Conservation (phyloP, 768 basidiomycete species). For the Amanita pallidorosea region DNA sequence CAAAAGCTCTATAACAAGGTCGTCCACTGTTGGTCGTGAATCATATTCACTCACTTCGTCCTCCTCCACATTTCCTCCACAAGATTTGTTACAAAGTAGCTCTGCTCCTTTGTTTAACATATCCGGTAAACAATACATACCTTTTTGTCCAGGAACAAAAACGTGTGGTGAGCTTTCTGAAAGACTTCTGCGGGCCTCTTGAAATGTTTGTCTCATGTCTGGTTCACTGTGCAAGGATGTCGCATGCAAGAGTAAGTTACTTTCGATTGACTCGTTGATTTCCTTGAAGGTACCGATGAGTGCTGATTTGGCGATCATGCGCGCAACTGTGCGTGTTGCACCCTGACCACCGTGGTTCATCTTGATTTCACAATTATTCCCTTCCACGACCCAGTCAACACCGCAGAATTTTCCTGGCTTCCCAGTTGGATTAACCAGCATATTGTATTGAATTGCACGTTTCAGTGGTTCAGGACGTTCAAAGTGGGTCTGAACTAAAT, state of each 20-base stretch:
- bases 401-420: constrained; percentile 13
- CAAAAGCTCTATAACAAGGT: constrained; percentile 2
- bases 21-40: background rate
- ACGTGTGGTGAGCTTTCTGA: background rate
- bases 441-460: constrained; percentile 9
- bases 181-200: background rate
- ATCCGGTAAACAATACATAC: constrained; percentile 1
- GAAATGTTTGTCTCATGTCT: constrained; percentile 18
- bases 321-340: constrained; percentile 12
- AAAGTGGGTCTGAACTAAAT: constrained; percentile 15
- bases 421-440: constrained; percentile 20
- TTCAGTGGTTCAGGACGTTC: constrained; percentile 11
- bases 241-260: background rate
- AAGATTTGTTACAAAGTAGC: background rate
- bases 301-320: constrained; percentile 11
- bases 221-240: constrained; percentile 17
- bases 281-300: constrained; percentile 11
- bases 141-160: background rate
- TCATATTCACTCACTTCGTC: background rate
- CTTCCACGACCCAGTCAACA: constrained; percentile 22
- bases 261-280: background rate
- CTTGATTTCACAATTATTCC: constrained; percentile 21
- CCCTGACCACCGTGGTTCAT: constrained; percentile 12
- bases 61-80: background rate
- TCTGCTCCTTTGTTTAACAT: background rate